Evolutionary conservation across 768 basidiomycete genomes (phyloP).

Genomic region (Phaffia tasmanica): DNA sequence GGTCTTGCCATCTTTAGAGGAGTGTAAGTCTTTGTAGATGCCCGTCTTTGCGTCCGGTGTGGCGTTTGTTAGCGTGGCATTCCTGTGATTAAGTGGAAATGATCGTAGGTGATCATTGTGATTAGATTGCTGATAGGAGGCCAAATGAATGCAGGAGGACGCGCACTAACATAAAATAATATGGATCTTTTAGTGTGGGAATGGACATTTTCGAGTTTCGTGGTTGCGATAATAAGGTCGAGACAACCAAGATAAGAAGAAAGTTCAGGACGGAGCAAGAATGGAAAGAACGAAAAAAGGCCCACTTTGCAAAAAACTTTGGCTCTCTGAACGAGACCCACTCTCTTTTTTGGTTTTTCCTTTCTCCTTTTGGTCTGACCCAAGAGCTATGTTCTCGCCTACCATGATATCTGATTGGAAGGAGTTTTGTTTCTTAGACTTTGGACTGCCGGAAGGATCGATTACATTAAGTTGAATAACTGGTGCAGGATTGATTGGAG

Average conservation of each 20-base stretch:
- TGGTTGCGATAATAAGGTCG: background rate
- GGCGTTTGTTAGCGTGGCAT: conserved; percentile 43
- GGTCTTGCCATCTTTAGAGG: conserved; percentile 82
- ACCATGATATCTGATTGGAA: conserved; percentile 13
- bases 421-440: conserved; percentile 13
- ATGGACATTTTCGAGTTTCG: too few relatives aligned
- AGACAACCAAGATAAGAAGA: background rate
- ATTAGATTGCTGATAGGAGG: background rate
- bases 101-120: background rate
- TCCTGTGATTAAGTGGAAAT: background rate
- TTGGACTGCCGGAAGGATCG: conserved; percentile 43
- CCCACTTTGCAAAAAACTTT: conserved; percentile 36
- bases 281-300: background rate
- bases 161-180: conserved; percentile 71
- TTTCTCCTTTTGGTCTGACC: conserved; percentile 3
- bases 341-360: background rate
- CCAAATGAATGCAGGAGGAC: background rate
- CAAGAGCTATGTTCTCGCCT: background rate
- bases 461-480: conserved; percentile 88
- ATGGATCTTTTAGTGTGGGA: conserved; percentile 46
- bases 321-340: background rate
- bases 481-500: conserved; percentile 91
- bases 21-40: conserved; percentile 67
- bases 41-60: conserved; percentile 71
- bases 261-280: too few relatives aligned